Evolutionary conservation across 805 yeast species (phyloP).

Genomic region (Brettanomyces sp.): DNA sequence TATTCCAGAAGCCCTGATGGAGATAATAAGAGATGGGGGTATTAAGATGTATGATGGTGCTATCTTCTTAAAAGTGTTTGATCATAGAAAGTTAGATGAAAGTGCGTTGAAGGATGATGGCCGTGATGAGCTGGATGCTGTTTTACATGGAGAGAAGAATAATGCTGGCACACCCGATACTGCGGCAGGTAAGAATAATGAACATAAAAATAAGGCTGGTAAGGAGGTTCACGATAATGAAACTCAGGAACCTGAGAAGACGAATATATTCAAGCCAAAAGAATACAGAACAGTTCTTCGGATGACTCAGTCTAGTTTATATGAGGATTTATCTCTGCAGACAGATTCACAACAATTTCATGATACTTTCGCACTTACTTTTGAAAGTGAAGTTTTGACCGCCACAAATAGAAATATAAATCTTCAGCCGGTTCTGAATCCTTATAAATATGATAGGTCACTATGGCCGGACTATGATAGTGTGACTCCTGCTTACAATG

Average conservation of each 20-base stretch:
- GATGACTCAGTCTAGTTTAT: conserved; percentile 73
- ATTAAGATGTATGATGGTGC: conserved; percentile 85
- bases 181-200: background rate
- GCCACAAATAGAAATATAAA: conserved; percentile 72
- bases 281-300: conserved; percentile 68
- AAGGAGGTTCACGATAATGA: background rate
- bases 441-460: conserved; percentile 41
- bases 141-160: too few species aligned
- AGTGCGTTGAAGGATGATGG: conserved; percentile 1
- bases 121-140: too few species aligned
- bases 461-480: conserved; percentile 33
- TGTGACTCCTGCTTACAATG: conserved; percentile 32
- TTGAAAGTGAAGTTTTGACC: conserved; percentile 82
- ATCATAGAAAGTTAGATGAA: conserved; percentile 50
- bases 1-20: conserved; percentile 84
- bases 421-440: conserved; percentile 64
- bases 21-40: conserved; percentile 80
- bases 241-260: background rate
- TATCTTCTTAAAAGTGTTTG: conserved; percentile 75
- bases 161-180: background rate
- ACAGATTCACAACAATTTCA: conserved; percentile 74
- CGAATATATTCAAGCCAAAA: conserved; percentile 42
- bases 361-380: conserved; percentile 66
- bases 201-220: background rate
- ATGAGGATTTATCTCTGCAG: conserved; percentile 76